Evolutionary conservation across 225 moss, liverwort and hornwort species (phyloP), one percentile per base, ranked within the genome.

Genomic region (Marchantia polymorpha): DNA sequence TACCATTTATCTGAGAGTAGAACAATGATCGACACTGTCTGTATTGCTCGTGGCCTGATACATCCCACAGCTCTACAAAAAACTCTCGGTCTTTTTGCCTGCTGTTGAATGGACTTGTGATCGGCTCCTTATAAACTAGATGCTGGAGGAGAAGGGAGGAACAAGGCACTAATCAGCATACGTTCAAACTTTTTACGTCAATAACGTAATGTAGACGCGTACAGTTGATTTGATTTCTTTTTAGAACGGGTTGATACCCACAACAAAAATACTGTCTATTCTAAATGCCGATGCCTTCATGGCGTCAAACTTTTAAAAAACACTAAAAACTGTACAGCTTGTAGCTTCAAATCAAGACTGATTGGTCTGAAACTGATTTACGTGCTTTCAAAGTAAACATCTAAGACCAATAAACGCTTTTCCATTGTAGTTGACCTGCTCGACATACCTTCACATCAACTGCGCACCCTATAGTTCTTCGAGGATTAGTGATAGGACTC

Each of bases 1-100:
- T 81, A 87, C 87, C 87, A 68, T 76, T 87, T 26, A 87, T 84
- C 78, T 87, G 84, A 3, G 87, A 87, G 82, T 87, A 87, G 71
- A 87, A 87, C 66, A 87, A 78, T 48, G 87, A 80, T 29, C 87
- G 87, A 77, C 84, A 84, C n/a, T 87, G 72, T 65, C 81, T 84
- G 71, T 87, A 87, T 69, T 87, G 82, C 71, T 82, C 66, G 51
- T 84, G 84, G 60, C 87, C 87, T 76, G 87, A 87, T 67, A 87
- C 29, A 61, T 87, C 87, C 87, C 87, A 87, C 26, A 87, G 80
- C 63, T 87, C 87, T 20, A 87, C 84, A 66, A 87, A 84, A 73
- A 87, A 84, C 51, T 87, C 87, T 20, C 87, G 87, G 51, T 87
- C 82, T 29, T 75, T 82, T 23, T 82, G 82, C 77, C 77, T 82